A percentile compares a stretch with the other conserved stretches of the same genome.
phyloP scores from a whole-genome alignment of 768 basidiomycete genomes.

The Boletellus emodensis region DNA sequence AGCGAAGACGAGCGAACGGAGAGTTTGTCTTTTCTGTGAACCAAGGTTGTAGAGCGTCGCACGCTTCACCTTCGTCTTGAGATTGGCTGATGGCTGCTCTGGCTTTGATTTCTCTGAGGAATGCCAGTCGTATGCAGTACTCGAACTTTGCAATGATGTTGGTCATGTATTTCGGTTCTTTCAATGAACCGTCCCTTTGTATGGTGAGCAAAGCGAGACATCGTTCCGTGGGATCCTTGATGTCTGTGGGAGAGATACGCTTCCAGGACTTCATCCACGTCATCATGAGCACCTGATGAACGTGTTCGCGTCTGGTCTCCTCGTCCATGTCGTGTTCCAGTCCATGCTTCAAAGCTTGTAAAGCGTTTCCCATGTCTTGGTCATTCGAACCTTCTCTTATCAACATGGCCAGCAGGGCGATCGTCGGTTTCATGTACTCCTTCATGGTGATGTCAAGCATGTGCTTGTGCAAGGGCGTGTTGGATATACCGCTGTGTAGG shows the following conservation, averaged over 20 bases:
- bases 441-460: conserved; percentile 7
- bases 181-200: conserved; percentile 14
- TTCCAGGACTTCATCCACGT: conserved; percentile 7
- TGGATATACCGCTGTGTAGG: conserved; percentile 16
- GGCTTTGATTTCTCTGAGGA: conserved; percentile 4
- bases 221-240: background rate
- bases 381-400: too few relatives aligned
- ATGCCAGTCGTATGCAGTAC: conserved; percentile 8
- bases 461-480: conserved; percentile 23
- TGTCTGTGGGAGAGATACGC: conserved; percentile 1
- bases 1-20: conserved; percentile 3
- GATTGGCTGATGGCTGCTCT: too few relatives aligned
- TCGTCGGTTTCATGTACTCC: conserved; percentile 5
- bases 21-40: conserved; percentile 4
- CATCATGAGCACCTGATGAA: conserved; percentile 5
- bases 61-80: too few relatives aligned
- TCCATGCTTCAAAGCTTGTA: background rate
- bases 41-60: background rate
- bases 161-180: conserved; percentile 6
- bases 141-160: conserved; percentile 2
- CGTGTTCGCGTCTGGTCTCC: background rate
- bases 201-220: background rate
- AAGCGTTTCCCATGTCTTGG: background rate
- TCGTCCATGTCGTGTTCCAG: too few relatives aligned
- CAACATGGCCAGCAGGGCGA: conserved; percentile 3